These are phyloP conservation scores for Leishmania turanica DNA, from an alignment of 208 protist species.

Conservation along the genomic window DNA sequence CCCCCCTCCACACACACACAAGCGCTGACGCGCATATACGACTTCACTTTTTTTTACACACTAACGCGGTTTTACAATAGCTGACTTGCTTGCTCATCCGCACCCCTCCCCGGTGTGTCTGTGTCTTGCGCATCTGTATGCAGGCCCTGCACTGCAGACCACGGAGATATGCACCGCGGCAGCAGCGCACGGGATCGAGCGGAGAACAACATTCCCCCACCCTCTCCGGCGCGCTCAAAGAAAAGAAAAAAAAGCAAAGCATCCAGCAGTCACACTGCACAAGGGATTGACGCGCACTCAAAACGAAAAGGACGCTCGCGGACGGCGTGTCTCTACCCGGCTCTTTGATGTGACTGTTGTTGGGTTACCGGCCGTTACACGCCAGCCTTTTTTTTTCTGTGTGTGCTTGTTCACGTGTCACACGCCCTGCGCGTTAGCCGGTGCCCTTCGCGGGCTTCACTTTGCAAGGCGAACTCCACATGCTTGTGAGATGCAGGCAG, in stretches of 20 bases:
- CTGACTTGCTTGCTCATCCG: not conserved
- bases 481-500: not conserved
- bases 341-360: not conserved
- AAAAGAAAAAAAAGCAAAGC: not conserved
- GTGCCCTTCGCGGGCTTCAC: not conserved
- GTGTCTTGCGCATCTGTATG: not conserved
- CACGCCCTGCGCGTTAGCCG: no score
- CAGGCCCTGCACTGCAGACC: not conserved
- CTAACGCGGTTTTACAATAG: not conserved
- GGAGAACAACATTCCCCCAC: not conserved
- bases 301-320: not conserved
- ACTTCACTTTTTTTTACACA: not conserved
- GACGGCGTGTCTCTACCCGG: not conserved
- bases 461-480: not conserved
- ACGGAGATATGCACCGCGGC: not conserved
- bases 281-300: not conserved
- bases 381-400: not conserved
- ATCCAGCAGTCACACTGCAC: not conserved
- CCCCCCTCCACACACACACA: no score
- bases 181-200: not conserved
- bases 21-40: not conserved
- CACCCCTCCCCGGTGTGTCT: not conserved
- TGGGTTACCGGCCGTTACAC: no score
- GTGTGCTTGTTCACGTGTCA: not conserved
- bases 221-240: not conserved